Conservation (phyloP, 257 asterid species). For the Solanum acaule region DNA sequence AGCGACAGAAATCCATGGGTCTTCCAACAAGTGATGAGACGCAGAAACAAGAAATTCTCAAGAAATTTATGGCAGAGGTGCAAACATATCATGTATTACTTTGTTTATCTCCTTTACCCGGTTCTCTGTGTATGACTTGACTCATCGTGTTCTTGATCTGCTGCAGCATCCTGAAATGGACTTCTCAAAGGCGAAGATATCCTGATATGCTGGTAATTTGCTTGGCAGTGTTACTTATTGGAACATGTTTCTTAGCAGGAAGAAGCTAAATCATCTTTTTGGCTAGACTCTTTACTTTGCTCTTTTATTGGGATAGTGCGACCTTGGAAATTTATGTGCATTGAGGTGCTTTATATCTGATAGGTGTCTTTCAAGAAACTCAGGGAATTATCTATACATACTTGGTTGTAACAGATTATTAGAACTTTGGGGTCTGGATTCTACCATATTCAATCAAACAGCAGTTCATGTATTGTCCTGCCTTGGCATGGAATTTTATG, state of each 20-base stretch:
- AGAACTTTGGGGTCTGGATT: not conserved
- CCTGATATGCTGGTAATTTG: constrained; percentile 12
- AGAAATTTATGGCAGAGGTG: constrained; percentile 85
- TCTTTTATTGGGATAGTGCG: not conserved
- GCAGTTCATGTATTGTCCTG: not conserved
- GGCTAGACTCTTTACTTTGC: not conserved
- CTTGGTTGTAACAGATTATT: not conserved
- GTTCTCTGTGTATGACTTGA: not conserved
- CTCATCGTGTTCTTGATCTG: not conserved
- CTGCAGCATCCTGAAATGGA: constrained; percentile 87
- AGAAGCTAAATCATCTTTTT: not conserved
- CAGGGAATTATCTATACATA: not conserved
- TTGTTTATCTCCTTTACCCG: not conserved
- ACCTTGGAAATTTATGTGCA: not conserved
- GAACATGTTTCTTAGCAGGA: not conserved
- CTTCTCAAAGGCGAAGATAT: constrained; percentile 49
- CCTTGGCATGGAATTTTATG: not conserved
- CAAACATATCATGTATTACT: not conserved
- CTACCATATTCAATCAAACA: not conserved
- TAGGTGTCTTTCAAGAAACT: not conserved
- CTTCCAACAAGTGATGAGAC: constrained; percentile 67
- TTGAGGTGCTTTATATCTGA: not conserved
- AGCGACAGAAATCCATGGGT: constrained; percentile 73
- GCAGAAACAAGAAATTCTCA: constrained; percentile 63
- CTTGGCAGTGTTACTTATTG: not conserved